phyloP scores from a whole-genome alignment of 1,284 basidiomycete species.

The Polyporus tsugae region DNA sequence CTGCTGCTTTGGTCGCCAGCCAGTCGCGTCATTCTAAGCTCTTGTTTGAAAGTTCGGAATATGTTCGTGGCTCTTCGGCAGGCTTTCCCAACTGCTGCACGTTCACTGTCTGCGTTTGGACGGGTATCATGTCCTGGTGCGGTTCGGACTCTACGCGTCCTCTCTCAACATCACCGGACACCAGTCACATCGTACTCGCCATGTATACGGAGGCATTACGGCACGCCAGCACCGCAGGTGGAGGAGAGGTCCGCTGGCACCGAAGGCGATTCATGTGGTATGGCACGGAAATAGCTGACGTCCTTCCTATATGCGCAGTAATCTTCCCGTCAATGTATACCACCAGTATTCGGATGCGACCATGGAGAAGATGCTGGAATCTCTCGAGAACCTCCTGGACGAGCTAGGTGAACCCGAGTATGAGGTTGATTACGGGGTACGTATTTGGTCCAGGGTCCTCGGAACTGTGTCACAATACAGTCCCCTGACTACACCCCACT shows the following conservation, averaged over 20 bases:
- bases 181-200: neutral
- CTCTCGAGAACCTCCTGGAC: slow-evolving; percentile 83
- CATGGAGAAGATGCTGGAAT: slow-evolving; percentile 86
- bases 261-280: slow-evolving; percentile 28
- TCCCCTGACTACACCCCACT: slow-evolving; percentile 31
- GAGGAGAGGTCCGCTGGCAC: slow-evolving; percentile 38
- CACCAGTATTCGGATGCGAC: slow-evolving; percentile 81
- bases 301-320: slow-evolving; percentile 34
- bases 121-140: slow-evolving; percentile 8
- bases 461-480: neutral
- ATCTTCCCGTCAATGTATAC: slow-evolving; percentile 75
- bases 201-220: slow-evolving; percentile 32
- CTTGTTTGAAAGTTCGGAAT: neutral
- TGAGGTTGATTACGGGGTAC: slow-evolving; percentile 95
- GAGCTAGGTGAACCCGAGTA: slow-evolving; percentile 60
- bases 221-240: slow-evolving; percentile 45
- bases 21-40: neutral
- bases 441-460: slow-evolving; percentile 42
- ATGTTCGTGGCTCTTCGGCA: slow-evolving; percentile 11
- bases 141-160: slow-evolving; percentile 12
- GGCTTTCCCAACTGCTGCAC: slow-evolving; percentile 5
- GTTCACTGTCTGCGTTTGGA: neutral
- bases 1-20: neutral
- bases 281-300: slow-evolving; percentile 19
- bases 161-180: slow-evolving; percentile 8